Percentiles rank a stretch among this genome's conserved stretches.
Conservation (phyloP, 768 basidiomycete genomes). For the Trametes coccinea region DNA sequence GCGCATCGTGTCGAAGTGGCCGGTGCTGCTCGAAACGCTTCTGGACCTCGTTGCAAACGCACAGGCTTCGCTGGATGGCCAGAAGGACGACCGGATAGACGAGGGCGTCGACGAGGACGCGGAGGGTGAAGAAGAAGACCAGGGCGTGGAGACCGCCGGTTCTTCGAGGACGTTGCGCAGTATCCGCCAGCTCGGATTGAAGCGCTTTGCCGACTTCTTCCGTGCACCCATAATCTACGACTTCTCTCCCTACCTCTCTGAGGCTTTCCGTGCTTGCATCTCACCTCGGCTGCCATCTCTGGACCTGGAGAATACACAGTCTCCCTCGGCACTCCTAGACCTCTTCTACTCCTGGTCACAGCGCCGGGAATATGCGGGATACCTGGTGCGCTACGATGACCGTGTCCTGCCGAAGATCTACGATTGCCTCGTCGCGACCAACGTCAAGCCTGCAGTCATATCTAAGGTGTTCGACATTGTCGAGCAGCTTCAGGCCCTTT, state of each 20-base stretch:
- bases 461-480: slow-evolving; percentile 83
- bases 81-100: slow-evolving; percentile 33
- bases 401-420: slow-evolving; percentile 76
- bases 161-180: slow-evolving; percentile 51
- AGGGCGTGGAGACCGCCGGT: slow-evolving; percentile 30
- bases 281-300: slow-evolving; percentile 77
- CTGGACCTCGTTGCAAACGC: slow-evolving; percentile 66
- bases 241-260: slow-evolving; percentile 67
- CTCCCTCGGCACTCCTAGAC: slow-evolving; percentile 86
- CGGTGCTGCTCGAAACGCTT: slow-evolving; percentile 66
- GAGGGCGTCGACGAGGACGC: slow-evolving; percentile 34
- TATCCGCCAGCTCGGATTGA: slow-evolving; percentile 81
- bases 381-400: slow-evolving; percentile 69
- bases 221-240: slow-evolving; percentile 70
- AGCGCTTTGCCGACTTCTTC: slow-evolving; percentile 89
- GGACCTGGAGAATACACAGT: slow-evolving; percentile 85
- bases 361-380: slow-evolving; percentile 53
- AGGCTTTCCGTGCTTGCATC: slow-evolving; percentile 71
- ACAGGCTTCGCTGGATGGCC: slow-evolving; percentile 53
- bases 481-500: slow-evolving; percentile 62
- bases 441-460: slow-evolving; percentile 86
- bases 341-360: slow-evolving; percentile 79
- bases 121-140: slow-evolving; percentile 38
- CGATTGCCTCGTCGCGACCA: slow-evolving; percentile 75
- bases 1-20: slow-evolving; percentile 70